Evolutionary conservation across 192 early-diverging fungal genomes (phyloP).

Genomic region (Glomus cerebriforme): DNA sequence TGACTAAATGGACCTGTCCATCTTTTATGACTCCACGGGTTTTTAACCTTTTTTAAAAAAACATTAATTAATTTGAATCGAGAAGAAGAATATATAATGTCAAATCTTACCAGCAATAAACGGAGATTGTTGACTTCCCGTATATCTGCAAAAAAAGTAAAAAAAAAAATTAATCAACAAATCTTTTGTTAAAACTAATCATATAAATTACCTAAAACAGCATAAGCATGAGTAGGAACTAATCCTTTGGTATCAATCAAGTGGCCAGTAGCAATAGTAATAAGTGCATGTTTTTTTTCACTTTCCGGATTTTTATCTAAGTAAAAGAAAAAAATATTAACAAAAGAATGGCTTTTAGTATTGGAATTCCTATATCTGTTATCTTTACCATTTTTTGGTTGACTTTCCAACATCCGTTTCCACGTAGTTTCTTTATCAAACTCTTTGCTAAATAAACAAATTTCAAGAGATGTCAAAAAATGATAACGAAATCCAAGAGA

Average conservation of each 20-base stretch:
- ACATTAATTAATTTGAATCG: not conserved
- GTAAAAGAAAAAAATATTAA: not conserved
- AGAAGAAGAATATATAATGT: not conserved
- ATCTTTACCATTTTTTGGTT: slow-evolving; percentile 51
- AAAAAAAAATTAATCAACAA: slow-evolving; percentile 33
- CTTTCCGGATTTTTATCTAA: slow-evolving; percentile 42
- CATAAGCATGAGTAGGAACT: slow-evolving; percentile 90
- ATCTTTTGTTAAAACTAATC: slow-evolving; percentile 4
- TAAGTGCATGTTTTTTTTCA: slow-evolving; percentile 60
- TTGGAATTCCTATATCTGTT: not conserved
- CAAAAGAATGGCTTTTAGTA: not conserved
- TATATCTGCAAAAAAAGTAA: slow-evolving; percentile 43
- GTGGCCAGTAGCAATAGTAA: slow-evolving; percentile 85
- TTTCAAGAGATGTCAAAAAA: not conserved
- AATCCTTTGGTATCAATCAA: slow-evolving; percentile 73
- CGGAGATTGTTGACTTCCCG: slow-evolving; percentile 62
- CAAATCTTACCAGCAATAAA: slow-evolving; percentile 59
- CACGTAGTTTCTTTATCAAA: slow-evolving; percentile 74
- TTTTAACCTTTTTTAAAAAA: slow-evolving; percentile 58
- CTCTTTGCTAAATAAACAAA: slow-evolving; percentile 33
- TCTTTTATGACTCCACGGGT: slow-evolving; percentile 89
- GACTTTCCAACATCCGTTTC: slow-evolving; percentile 68
- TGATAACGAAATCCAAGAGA: not conserved
- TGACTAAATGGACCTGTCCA: slow-evolving; percentile 83
- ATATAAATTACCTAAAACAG: slow-evolving; percentile 61